Evolutionary conservation across 768 basidiomycete species (phyloP).

Genomic region (Infundibulicybe gibba): DNA sequence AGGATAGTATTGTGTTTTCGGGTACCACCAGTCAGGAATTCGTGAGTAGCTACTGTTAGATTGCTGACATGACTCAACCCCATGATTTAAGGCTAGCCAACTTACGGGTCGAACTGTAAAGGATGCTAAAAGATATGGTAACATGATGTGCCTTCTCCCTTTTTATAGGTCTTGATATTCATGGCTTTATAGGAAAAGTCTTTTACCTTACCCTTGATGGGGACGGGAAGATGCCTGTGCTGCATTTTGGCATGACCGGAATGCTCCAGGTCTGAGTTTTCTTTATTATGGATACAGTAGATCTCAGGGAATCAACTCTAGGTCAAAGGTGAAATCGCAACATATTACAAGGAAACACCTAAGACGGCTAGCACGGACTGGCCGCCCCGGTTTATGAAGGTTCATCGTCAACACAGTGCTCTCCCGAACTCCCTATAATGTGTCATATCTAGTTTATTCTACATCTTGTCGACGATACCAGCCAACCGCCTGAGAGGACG

Average conservation of each 20-base stretch:
- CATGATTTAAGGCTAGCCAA: constrained; percentile 43
- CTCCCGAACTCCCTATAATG: background rate
- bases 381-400: constrained; percentile 71
- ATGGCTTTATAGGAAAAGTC: constrained; percentile 34
- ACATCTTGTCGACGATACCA: constrained; percentile 43
- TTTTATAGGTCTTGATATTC: background rate
- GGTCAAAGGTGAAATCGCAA: constrained; percentile 47
- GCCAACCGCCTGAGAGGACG: constrained; percentile 26
- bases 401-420: constrained; percentile 10
- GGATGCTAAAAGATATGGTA: constrained; percentile 54
- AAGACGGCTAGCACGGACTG: constrained; percentile 41
- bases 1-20: constrained; percentile 63
- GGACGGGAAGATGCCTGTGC: constrained; percentile 56
- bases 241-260: constrained; percentile 89
- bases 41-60: constrained; percentile 34
- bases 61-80: constrained; percentile 5
- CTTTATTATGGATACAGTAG: background rate
- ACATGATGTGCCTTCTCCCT: background rate
- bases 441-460: constrained; percentile 49
- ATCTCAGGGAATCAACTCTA: constrained; percentile 3
- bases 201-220: constrained; percentile 67
- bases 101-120: constrained; percentile 44
- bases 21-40: constrained; percentile 56
- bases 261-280: constrained; percentile 53
- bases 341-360: constrained; percentile 46